Percentiles rank a stretch among this genome's conserved stretches.
Conservation (phyloP, 2,329 filamentous ascomycete genomes). For the Colletotrichum sp. region DNA sequence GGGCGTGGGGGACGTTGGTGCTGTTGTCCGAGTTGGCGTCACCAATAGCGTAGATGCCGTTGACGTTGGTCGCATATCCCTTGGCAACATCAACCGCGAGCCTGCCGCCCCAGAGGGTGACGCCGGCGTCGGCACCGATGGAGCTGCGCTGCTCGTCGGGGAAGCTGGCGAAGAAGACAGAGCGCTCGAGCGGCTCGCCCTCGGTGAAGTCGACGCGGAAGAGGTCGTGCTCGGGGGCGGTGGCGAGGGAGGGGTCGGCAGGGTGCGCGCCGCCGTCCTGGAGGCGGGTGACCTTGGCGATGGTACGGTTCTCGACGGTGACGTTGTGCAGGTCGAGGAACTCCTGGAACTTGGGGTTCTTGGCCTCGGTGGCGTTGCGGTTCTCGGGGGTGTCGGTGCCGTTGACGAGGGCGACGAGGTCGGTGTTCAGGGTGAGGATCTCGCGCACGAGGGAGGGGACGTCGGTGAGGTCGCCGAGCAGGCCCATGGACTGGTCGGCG, state of each 20-base stretch:
- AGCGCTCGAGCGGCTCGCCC: constrained; percentile 47
- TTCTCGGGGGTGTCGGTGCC: constrained; percentile 56
- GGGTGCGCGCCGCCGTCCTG: constrained; percentile 41
- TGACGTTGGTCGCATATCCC: constrained; percentile 56
- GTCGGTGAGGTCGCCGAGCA: constrained; percentile 49
- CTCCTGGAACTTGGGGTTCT: constrained; percentile 50
- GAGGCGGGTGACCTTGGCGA: constrained; percentile 52
- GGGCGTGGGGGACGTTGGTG: constrained; percentile 66
- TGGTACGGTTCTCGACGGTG: constrained; percentile 60
- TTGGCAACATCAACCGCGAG: constrained; percentile 44
- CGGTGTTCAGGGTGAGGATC: constrained; percentile 57
- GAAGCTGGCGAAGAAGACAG: constrained; percentile 58
- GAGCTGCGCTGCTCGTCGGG: constrained; percentile 50
- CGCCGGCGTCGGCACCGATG: constrained; percentile 51
- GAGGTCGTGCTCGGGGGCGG: constrained; percentile 54
- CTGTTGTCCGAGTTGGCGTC: constrained; percentile 65
- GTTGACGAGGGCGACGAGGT: constrained; percentile 64
- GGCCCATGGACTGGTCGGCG: constrained; percentile 60
- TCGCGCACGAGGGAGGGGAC: constrained; percentile 53
- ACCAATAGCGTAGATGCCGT: constrained; percentile 62
- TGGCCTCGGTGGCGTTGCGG: constrained; percentile 41
- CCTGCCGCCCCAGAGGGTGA: constrained; percentile 47
- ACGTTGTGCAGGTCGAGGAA: constrained; percentile 57
- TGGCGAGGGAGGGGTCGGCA: constrained; percentile 46
- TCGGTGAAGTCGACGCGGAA: constrained; percentile 59